Conservation (phyloP, 306 rosid genomes). For the Clitoria ternatea region DNA sequence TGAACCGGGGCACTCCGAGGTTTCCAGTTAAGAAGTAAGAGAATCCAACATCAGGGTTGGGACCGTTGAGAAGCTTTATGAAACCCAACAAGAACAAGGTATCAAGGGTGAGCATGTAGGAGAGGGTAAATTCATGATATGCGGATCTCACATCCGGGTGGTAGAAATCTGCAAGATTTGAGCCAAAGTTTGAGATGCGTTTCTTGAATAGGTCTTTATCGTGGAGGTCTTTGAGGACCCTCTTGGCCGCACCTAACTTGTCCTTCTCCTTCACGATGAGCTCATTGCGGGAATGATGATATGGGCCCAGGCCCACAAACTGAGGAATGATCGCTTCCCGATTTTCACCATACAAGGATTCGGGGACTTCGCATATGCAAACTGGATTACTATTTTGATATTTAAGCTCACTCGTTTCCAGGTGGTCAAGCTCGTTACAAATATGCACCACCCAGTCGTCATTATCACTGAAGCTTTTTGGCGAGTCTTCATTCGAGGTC, state of each 20-base stretch:
- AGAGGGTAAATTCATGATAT: background rate
- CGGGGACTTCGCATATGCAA: conserved; percentile 12
- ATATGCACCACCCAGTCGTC: too few relatives aligned
- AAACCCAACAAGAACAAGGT: background rate
- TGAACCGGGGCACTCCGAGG: background rate
- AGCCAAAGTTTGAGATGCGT: background rate
- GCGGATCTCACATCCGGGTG: background rate
- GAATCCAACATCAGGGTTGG: background rate
- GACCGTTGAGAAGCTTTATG: background rate
- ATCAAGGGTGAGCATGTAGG: background rate
- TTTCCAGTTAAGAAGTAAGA: background rate
- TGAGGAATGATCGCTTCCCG: conserved; percentile 29
- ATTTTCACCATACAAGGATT: background rate
- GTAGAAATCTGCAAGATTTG: background rate
- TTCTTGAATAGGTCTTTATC: background rate
- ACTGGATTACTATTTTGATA: background rate
- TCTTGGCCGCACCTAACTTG: background rate
- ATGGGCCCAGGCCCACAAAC: conserved; percentile 18
- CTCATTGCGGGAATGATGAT: background rate
- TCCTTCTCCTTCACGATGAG: background rate
- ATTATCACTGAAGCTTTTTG: too few relatives aligned
- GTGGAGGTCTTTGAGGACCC: background rate
- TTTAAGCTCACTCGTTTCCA: background rate
- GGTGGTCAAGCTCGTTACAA: too few relatives aligned
- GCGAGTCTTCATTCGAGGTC: too few relatives aligned